A percentile compares a stretch with the other conserved stretches of the same genome.
Conservation (phyloP, 1,284 basidiomycete genomes). For the Austroboletus novae-zelandiae region DNA sequence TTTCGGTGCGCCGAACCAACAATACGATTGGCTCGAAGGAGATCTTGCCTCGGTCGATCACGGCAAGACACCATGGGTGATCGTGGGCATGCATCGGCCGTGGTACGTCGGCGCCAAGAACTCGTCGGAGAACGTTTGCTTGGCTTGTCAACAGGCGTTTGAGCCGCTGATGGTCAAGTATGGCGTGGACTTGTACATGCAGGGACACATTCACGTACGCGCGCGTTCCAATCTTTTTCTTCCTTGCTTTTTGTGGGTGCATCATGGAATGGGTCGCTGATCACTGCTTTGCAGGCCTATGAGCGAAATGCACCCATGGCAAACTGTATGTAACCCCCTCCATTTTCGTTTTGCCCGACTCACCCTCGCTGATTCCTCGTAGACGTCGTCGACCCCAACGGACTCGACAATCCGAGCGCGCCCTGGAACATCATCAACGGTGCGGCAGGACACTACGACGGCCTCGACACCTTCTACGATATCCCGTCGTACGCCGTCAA, state of each 20-base stretch:
- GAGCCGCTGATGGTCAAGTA: constrained; percentile 33
- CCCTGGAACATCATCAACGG: constrained; percentile 32
- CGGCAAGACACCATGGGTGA: constrained; percentile 24
- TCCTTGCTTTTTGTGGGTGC: not conserved
- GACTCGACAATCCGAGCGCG: constrained; percentile 25
- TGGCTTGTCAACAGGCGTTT: constrained; percentile 26
- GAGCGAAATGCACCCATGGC: constrained; percentile 28
- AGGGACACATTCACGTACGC: constrained; percentile 25
- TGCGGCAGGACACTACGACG: constrained; percentile 30
- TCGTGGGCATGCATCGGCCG: constrained; percentile 28
- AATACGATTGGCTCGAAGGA: constrained; percentile 26
- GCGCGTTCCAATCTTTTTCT: not conserved
- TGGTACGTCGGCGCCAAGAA: constrained; percentile 24
- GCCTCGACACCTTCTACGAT: constrained; percentile 19
- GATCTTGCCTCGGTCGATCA: constrained; percentile 27
- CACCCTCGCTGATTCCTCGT: not conserved
- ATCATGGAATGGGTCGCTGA: not conserved
- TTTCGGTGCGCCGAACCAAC: constrained; percentile 27
- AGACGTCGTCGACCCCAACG: constrained; percentile 25
- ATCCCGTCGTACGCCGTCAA: constrained; percentile 10
- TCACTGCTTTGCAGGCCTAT: constrained; percentile 16
- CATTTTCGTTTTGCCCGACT: not conserved
- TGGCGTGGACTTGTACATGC: constrained; percentile 32
- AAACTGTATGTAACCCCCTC: constrained; percentile 21
- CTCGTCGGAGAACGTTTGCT: constrained; percentile 12